Evolutionary conservation across 1,284 basidiomycete species (phyloP).

Genomic region (Trametes polyzona): DNA sequence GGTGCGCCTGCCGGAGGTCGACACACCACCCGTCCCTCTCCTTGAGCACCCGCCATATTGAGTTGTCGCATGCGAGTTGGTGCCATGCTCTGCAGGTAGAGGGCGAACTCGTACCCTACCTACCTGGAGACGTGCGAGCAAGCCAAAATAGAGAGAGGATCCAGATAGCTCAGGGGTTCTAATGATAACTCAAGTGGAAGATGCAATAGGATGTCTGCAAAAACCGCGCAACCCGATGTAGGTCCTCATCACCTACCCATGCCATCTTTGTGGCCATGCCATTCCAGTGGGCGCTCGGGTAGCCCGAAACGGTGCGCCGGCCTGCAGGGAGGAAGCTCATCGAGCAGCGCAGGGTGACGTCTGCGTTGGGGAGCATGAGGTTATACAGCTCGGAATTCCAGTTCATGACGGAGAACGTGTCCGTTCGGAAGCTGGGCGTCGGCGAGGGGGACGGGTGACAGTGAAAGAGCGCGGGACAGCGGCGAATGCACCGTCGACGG

Average conservation of each 20-base stretch:
- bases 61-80: conserved; percentile 66
- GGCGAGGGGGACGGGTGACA: conserved; percentile 54
- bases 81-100: conserved; percentile 55
- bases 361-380: conserved; percentile 13
- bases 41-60: conserved; percentile 71
- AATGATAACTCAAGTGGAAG: conserved; percentile 53
- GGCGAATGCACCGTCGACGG: conserved; percentile 47
- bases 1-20: conserved; percentile 44
- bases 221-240: neutral
- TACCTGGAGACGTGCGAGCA: conserved; percentile 64
- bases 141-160: conserved; percentile 59
- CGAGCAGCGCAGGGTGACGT: conserved; percentile 35
- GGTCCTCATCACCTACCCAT: conserved; percentile 49
- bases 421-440: conserved; percentile 42
- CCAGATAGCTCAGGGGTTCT: conserved; percentile 48
- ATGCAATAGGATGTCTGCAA: conserved; percentile 38
- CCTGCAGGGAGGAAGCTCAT: conserved; percentile 33
- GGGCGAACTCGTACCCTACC: neutral
- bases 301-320: conserved; percentile 31
- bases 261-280: conserved; percentile 54
- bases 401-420: conserved; percentile 37
- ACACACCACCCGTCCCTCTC: conserved; percentile 56
- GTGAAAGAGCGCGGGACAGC: conserved; percentile 45
- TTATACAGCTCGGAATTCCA: conserved; percentile 31
- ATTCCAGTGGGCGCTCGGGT: conserved; percentile 28